Conservation (phyloP, 345 rosid species). For the Nasturtium officinale region DNA sequence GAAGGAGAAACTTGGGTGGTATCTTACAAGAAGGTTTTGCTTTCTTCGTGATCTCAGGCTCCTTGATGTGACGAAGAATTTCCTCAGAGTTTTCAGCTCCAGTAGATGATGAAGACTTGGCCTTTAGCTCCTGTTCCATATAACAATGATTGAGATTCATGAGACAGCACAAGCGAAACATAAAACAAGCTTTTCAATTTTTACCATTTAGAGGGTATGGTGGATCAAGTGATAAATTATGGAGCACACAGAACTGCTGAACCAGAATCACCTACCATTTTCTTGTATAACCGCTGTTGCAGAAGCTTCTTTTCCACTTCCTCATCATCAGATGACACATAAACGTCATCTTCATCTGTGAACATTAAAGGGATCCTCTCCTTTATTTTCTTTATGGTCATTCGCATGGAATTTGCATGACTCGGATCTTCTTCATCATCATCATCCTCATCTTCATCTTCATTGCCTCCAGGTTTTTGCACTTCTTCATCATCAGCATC, state of each 20-base stretch:
- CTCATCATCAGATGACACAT: conserved; percentile 87
- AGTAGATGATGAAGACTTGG: conserved; percentile 53
- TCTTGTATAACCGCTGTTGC: conserved; percentile 53
- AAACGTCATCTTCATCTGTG: conserved; percentile 77
- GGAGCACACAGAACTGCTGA: background rate
- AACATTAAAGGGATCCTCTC: conserved; percentile 90
- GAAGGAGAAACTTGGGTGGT: conserved; percentile 24
- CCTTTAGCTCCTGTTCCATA: conserved; percentile 59
- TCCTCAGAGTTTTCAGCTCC: conserved; percentile 62
- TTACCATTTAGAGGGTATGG: conserved; percentile 5
- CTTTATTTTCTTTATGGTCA: conserved; percentile 70
- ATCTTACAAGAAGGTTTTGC: conserved; percentile 69
- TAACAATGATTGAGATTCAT: conserved; percentile 23
- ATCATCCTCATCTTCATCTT: conserved; percentile 49
- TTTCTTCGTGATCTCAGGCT: conserved; percentile 66
- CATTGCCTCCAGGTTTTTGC: conserved; percentile 46
- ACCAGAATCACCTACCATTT: conserved; percentile 58
- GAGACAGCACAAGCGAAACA: conserved; percentile 7
- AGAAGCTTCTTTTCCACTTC: conserved; percentile 61
- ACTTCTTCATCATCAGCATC: conserved; percentile 51
- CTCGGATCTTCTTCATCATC: conserved; percentile 53
- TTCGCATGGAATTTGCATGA: conserved; percentile 51
- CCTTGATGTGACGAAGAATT: conserved; percentile 71
- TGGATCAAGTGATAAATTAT: conserved; percentile 14
- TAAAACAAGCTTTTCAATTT: conserved; percentile 2